Conservation (phyloP, 148 eudicot species). For the Persicaria maculosa region DNA sequence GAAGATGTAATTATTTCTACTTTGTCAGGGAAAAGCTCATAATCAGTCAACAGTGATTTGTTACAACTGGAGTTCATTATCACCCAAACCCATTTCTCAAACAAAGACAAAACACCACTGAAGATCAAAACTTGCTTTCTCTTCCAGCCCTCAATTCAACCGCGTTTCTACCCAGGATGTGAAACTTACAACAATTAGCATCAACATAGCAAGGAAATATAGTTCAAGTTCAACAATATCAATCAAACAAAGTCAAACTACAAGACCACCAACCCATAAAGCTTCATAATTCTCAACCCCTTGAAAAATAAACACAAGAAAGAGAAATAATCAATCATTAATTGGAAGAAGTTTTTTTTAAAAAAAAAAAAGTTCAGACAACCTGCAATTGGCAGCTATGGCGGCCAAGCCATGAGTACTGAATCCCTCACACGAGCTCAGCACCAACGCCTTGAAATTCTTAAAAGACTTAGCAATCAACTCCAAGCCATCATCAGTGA, state of each 20-base stretch:
- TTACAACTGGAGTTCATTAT: neutral
- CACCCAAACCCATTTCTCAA: neutral
- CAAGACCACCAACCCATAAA: neutral
- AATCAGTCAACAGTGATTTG: neutral
- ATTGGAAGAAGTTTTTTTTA: neutral
- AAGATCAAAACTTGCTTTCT: neutral
- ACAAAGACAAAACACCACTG: neutral
- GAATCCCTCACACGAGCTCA: slow-evolving; percentile 56
- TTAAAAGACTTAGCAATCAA: slow-evolving; percentile 31
- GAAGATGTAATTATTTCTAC: neutral
- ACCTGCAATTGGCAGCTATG: slow-evolving; percentile 73
- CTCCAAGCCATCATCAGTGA: slow-evolving; percentile 52
- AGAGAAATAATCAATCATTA: slow-evolving; percentile 4
- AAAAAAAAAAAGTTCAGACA: neutral
- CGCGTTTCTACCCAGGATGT: neutral
- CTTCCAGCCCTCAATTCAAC: slow-evolving; percentile 3
- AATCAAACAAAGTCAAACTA: slow-evolving; percentile 4
- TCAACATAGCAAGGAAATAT: neutral
- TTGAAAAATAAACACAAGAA: neutral
- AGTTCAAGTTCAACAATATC: neutral
- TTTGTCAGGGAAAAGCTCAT: neutral
- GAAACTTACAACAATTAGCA: neutral
- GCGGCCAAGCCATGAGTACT: slow-evolving; percentile 51
- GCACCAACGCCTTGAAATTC: slow-evolving; percentile 38
- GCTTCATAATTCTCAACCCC: neutral